Evolutionary conservation across 768 basidiomycete genomes (phyloP).

Genomic region (Boletus fagicola): DNA sequence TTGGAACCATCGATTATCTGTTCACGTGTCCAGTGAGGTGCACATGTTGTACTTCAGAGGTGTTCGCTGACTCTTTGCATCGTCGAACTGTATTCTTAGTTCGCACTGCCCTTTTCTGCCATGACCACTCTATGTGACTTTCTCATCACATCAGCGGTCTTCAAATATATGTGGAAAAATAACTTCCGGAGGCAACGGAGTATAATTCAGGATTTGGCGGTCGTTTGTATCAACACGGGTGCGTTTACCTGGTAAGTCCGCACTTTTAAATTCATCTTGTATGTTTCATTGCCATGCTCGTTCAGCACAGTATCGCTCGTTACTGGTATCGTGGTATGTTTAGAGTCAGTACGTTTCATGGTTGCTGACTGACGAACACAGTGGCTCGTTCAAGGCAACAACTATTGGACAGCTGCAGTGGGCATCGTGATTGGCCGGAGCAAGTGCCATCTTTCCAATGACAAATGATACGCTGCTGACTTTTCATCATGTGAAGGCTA

Average conservation of each 20-base stretch:
- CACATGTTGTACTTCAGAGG: background rate
- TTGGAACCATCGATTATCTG: background rate
- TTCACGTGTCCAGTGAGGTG: constrained; percentile 1
- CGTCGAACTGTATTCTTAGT: background rate
- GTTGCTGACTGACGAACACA: background rate
- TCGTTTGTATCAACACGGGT: constrained; percentile 15
- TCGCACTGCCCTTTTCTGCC: background rate
- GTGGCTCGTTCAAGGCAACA: constrained; percentile 1
- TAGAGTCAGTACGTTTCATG: background rate
- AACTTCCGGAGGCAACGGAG: constrained; percentile 8
- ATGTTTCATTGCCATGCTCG: background rate
- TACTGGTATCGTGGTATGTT: constrained; percentile 8
- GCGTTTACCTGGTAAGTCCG: constrained; percentile 10
- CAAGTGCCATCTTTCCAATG: background rate
- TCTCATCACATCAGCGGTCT: constrained; percentile 1
- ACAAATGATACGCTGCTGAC: background rate
- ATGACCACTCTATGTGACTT: background rate
- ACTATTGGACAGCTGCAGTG: background rate
- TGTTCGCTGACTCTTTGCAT: background rate
- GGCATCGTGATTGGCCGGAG: constrained; percentile 7
- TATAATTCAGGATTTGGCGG: constrained; percentile 8
- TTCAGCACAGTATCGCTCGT: background rate
- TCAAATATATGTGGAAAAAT: constrained; percentile 20
- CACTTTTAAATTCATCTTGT: background rate
- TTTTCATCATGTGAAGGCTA: background rate